phyloP scores from a whole-genome alignment of 2,329 filamentous ascomycete genomes.

The Fusarium decemcellulare region DNA sequence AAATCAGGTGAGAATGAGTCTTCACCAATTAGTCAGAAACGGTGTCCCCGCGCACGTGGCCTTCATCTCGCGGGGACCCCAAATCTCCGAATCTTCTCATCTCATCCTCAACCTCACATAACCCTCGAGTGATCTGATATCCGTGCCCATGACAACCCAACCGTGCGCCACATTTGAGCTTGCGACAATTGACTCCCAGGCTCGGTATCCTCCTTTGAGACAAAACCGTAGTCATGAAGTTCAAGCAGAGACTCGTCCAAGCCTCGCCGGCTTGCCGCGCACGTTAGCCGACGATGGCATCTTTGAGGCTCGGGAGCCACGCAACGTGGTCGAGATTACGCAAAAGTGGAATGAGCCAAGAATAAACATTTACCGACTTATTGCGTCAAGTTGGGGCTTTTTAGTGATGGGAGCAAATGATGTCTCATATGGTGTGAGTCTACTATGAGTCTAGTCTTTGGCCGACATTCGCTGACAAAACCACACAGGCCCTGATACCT shows the following conservation, averaged over 20 bases:
- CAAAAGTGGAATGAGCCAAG: neutral
- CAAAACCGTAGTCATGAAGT: neutral
- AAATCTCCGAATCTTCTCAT: neutral
- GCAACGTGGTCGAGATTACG: neutral
- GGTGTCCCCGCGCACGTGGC: neutral
- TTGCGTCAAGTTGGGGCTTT: neutral
- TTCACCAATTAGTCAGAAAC: neutral
- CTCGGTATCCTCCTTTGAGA: neutral
- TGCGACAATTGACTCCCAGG: neutral
- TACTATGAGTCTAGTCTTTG: neutral
- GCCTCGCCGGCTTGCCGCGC: neutral
- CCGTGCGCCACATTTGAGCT: neutral
- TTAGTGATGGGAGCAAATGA: constrained; percentile 7
- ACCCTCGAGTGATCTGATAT: neutral
- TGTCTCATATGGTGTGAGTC: constrained; percentile 1
- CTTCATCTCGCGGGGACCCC: neutral
- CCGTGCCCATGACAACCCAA: neutral
- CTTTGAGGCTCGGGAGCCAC: neutral
- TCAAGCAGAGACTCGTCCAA: neutral
- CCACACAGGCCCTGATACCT: neutral
- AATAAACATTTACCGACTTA: neutral
- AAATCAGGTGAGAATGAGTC: neutral
- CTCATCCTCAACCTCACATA: neutral
- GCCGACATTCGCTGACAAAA: neutral
- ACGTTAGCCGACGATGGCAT: neutral